A percentile compares a stretch with the other conserved stretches of the same genome.
Evolutionary conservation across 805 yeast genomes (phyloP).

Genomic region (Candida germanica): DNA sequence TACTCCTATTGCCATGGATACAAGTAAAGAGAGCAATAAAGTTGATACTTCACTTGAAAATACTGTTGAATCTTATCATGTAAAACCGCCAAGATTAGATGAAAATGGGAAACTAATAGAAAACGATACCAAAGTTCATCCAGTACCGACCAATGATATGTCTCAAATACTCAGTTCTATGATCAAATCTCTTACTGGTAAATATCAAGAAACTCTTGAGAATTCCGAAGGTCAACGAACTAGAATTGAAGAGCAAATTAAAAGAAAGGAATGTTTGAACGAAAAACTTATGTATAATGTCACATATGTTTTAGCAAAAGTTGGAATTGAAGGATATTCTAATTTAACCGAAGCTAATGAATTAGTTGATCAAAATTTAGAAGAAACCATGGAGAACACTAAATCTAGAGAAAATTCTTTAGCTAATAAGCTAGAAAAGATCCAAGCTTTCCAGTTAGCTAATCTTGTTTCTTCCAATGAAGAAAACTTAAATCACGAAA

Average conservation of each 20-base stretch:
- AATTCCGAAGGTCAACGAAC: constrained; percentile 29
- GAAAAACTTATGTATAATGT: constrained; percentile 17
- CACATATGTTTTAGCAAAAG: constrained; percentile 24
- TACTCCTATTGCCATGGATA: constrained; percentile 17
- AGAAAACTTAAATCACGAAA: constrained; percentile 15
- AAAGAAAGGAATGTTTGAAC: constrained; percentile 47
- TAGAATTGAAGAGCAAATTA: constrained; percentile 53
- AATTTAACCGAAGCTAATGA: constrained; percentile 10
- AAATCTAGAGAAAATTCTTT: constrained; percentile 12
- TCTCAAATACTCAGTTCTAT: constrained; percentile 36
- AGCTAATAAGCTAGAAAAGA: constrained; percentile 27
- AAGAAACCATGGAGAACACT: constrained; percentile 18
- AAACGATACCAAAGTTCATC: constrained; percentile 9
- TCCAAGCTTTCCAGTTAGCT: constrained; percentile 46
- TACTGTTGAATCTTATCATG: constrained; percentile 18
- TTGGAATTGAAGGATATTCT: constrained; percentile 25
- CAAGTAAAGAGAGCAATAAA: constrained; percentile 5
- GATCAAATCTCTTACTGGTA: constrained; percentile 48
- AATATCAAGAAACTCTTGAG: constrained; percentile 53
- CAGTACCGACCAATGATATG: constrained; percentile 31
- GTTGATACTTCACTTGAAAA: constrained; percentile 1
- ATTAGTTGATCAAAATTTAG: constrained; percentile 1
- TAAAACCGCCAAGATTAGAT: constrained; percentile 35
- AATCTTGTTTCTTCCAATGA: constrained; percentile 40
- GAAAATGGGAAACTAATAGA: constrained; percentile 25